These are phyloP conservation scores for Gynandropsis gynandra DNA, from an alignment of 345 rosid species.

Conservation along the genomic window DNA sequence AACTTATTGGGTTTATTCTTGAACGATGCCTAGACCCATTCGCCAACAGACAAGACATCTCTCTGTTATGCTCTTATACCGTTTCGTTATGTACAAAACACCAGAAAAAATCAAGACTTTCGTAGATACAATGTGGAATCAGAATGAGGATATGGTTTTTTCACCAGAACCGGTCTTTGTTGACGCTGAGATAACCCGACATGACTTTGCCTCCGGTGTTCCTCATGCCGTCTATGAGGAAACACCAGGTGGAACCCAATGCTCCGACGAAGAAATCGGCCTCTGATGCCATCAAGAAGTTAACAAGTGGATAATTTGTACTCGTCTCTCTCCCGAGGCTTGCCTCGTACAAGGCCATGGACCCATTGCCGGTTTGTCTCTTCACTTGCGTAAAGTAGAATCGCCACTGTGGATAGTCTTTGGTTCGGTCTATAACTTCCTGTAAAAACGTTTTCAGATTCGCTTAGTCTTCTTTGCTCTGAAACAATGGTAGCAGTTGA, in stretches of 20 bases:
- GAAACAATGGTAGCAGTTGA: background rate
- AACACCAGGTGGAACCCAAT: conserved; percentile 96
- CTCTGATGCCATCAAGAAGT: conserved; percentile 85
- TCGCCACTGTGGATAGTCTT: conserved; percentile 44
- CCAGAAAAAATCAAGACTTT: too few relatives aligned
- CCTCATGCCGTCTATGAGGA: conserved; percentile 92
- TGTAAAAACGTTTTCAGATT: conserved; percentile 14
- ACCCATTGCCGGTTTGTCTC: conserved; percentile 68
- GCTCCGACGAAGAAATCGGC: conserved; percentile 91
- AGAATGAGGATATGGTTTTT: conserved; percentile 21
- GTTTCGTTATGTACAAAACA: conserved; percentile 19
- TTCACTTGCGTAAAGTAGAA: conserved; percentile 73
- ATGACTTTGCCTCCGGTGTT: conserved; percentile 92
- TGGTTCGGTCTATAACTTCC: conserved; percentile 64
- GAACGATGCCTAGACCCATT: too few relatives aligned
- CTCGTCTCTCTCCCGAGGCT: conserved; percentile 92
- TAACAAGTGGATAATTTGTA: conserved; percentile 87
- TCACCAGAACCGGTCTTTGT: conserved; percentile 96
- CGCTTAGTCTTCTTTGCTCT: too few relatives aligned
- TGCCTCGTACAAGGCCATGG: conserved; percentile 79
- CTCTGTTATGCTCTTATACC: too few relatives aligned
- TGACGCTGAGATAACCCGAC: conserved; percentile 90
- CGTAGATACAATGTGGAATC: conserved; percentile 11
- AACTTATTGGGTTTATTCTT: too few relatives aligned
- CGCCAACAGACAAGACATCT: too few relatives aligned